Percentiles rank a stretch among this genome's conserved stretches.
phyloP scores from a whole-genome alignment of 116 monocot genomes.

The Zostera marina region DNA sequence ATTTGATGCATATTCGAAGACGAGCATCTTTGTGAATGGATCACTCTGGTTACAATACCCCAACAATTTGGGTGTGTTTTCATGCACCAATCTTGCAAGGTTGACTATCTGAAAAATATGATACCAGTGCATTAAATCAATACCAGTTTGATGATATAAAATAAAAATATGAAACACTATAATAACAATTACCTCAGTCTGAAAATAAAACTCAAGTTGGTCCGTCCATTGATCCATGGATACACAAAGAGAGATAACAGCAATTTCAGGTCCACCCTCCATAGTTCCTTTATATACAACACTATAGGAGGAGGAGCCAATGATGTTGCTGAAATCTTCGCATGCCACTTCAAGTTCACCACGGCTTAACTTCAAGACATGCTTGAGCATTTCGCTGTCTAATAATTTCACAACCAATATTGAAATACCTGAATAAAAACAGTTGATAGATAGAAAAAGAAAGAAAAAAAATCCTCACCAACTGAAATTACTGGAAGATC shows the following conservation, averaged over 20 bases:
- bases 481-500: constrained; percentile 33
- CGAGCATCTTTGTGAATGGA: constrained; percentile 82
- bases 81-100: constrained; percentile 65
- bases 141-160: background rate
- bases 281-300: constrained; percentile 84
- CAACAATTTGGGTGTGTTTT: constrained; percentile 55
- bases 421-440: too few species aligned
- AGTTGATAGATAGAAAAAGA: background rate
- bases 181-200: constrained; percentile 36
- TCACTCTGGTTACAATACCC: constrained; percentile 65
- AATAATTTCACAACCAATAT: background rate
- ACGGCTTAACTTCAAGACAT: constrained; percentile 40
- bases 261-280: constrained; percentile 72
- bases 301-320: constrained; percentile 60
- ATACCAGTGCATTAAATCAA: background rate
- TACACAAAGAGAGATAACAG: constrained; percentile 62
- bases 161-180: constrained; percentile 16
- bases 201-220: constrained; percentile 54
- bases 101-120: constrained; percentile 42
- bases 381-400: constrained; percentile 52
- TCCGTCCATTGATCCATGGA: constrained; percentile 54
- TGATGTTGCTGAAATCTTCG: constrained; percentile 99
- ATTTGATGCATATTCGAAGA: constrained; percentile 93
- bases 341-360: constrained; percentile 84
- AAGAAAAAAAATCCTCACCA: constrained; percentile 20